Evolutionary conservation across 129 eudicot species (phyloP).

Genomic region (Lactuca sativa): DNA sequence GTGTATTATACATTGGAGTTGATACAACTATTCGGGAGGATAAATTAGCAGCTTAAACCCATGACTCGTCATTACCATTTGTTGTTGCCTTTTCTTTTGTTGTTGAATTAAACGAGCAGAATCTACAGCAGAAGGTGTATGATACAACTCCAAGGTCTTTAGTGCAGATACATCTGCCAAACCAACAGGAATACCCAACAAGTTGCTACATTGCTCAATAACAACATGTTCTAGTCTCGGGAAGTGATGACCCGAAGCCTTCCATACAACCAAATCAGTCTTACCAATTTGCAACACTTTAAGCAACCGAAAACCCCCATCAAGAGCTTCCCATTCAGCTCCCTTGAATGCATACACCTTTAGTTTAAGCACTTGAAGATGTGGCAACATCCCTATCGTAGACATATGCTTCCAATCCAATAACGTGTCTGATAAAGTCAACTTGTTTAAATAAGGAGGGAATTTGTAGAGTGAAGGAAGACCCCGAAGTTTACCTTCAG

Average conservation of each 20-base stretch:
- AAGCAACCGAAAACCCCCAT: conserved; percentile 42
- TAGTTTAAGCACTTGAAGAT: conserved; percentile 56
- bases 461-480: conserved; percentile 32
- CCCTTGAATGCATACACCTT: conserved; percentile 45
- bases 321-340: conserved; percentile 34
- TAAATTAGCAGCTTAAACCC: conserved; percentile 35
- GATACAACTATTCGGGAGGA: conserved; percentile 23
- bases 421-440: conserved; percentile 36
- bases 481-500: conserved; percentile 17
- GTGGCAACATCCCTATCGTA: conserved; percentile 40
- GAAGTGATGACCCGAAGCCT: conserved; percentile 35
- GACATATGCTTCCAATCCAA: conserved; percentile 47
- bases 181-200: conserved; percentile 38
- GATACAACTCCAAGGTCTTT: conserved; percentile 33
- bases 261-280: conserved; percentile 41
- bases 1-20: neutral
- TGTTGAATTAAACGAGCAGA: conserved; percentile 40
- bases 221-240: conserved; percentile 35
- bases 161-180: conserved; percentile 42
- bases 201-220: conserved; percentile 21
- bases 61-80: conserved; percentile 12
- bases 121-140: conserved; percentile 22
- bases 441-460: conserved; percentile 41
- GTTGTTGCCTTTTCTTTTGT: conserved; percentile 28
- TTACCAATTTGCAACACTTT: conserved; percentile 33